A percentile compares a stretch with the other conserved stretches of the same genome.
phyloP scores from a whole-genome alignment of 1,139 yeast species.

The Ogataea hybrid region DNA sequence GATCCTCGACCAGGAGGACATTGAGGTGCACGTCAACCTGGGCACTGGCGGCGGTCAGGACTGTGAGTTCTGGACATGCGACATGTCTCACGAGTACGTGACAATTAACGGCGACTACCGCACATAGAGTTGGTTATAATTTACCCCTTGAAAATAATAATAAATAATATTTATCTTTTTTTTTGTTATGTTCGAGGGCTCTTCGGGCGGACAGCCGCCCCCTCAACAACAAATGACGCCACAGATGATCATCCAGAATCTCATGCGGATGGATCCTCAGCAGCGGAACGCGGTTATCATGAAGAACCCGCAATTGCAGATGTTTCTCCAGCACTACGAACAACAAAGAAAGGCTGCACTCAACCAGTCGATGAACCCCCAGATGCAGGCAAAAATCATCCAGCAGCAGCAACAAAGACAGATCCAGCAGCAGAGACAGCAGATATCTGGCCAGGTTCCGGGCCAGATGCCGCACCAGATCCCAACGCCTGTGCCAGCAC shows the following conservation, averaged over 20 bases:
- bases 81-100: slow-evolving; percentile 87
- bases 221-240: slow-evolving; percentile 15
- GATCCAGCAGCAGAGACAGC: slow-evolving; percentile 19
- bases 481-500: slow-evolving; percentile 10
- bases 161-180: neutral
- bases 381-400: slow-evolving; percentile 15
- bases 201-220: slow-evolving; percentile 13
- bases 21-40: slow-evolving; percentile 68
- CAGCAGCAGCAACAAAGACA: slow-evolving; percentile 21
- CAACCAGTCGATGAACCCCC: slow-evolving; percentile 26
- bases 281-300: slow-evolving; percentile 30
- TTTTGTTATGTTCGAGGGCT: slow-evolving; percentile 12
- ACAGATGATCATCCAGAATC: slow-evolving; percentile 30
- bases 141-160: neutral
- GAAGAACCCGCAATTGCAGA: slow-evolving; percentile 32
- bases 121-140: slow-evolving; percentile 30
- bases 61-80: slow-evolving; percentile 95
- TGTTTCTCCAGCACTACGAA: slow-evolving; percentile 33
- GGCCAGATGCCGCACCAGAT: slow-evolving; percentile 12
- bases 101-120: slow-evolving; percentile 94
- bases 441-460: slow-evolving; percentile 20
- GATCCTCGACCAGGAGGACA: slow-evolving; percentile 71
- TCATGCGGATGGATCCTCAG: slow-evolving; percentile 33
- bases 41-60: slow-evolving; percentile 76
- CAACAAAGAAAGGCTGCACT: slow-evolving; percentile 32